A percentile compares a stretch with the other conserved stretches of the same genome.
These are phyloP conservation scores for Pelargonium fulgidum DNA, from an alignment of 441 rosid genomes.

Conservation along the genomic window DNA sequence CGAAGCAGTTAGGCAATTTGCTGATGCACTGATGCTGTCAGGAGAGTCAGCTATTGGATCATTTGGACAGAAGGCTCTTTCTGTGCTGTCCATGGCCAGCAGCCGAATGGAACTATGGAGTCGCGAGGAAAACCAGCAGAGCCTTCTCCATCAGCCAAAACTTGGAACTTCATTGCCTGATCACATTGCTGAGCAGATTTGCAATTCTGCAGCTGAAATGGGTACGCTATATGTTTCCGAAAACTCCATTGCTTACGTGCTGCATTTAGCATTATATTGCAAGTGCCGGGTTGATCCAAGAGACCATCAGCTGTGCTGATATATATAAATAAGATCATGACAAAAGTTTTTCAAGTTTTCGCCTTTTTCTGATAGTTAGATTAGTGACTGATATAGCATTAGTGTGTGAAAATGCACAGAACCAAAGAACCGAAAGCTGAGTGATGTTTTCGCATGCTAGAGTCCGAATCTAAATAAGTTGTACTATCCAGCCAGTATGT, in stretches of 20 bases:
- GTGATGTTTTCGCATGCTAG: too few relatives aligned
- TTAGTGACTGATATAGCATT: too few relatives aligned
- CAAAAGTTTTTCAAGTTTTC: too few relatives aligned
- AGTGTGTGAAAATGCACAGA: too few relatives aligned
- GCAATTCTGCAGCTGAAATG: slow-evolving; percentile 62
- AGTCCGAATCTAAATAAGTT: too few relatives aligned
- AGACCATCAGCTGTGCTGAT: too few relatives aligned
- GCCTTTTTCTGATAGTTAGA: too few relatives aligned
- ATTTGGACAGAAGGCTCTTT: slow-evolving; percentile 55
- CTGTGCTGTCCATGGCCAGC: slow-evolving; percentile 52
- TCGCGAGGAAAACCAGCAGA: slow-evolving; percentile 40
- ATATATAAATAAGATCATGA: too few relatives aligned
- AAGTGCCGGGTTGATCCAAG: too few relatives aligned
- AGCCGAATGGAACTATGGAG: slow-evolving; percentile 60
- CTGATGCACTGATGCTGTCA: slow-evolving; percentile 69
- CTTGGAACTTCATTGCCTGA: slow-evolving; percentile 45
- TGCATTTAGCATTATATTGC: too few relatives aligned
- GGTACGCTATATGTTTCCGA: slow-evolving; percentile 30
- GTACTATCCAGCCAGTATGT: too few relatives aligned
- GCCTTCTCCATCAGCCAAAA: slow-evolving; percentile 25
- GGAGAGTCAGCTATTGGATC: slow-evolving; percentile 70
- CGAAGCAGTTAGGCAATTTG: slow-evolving; percentile 66
- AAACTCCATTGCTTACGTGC: not conserved
- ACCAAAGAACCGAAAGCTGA: too few relatives aligned
- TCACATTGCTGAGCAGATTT: slow-evolving; percentile 58